These are phyloP conservation scores for Pythium insidiosum DNA, from an alignment of 352 stramenopile species.

Conservation along the genomic window DNA sequence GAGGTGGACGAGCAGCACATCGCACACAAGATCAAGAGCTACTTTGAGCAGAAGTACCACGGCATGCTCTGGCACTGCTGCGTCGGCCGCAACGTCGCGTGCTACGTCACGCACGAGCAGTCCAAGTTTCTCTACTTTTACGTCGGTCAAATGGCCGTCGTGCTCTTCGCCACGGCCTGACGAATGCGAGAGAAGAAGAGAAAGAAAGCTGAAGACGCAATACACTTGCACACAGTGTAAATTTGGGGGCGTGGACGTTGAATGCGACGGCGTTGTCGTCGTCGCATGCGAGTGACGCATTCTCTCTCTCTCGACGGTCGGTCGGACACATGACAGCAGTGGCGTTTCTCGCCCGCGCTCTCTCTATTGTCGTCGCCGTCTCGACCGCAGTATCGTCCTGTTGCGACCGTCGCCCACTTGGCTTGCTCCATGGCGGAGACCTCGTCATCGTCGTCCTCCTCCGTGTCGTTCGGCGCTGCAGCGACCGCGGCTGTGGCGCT, in stretches of 20 bases:
- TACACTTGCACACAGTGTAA: too few species aligned
- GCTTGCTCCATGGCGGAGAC: too few species aligned
- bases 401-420: too few species aligned
- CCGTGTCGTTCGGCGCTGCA: conserved; percentile 5
- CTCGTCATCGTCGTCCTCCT: too few species aligned
- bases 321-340: too few species aligned
- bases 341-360: too few species aligned
- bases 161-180: conserved; percentile 84
- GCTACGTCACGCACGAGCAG: conserved; percentile 92
- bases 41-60: conserved; percentile 91
- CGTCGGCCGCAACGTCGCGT: conserved; percentile 91
- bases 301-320: too few species aligned
- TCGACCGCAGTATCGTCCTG: too few species aligned
- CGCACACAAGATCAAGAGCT: conserved; percentile 85
- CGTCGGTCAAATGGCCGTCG: conserved; percentile 91
- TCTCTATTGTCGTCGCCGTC: too few species aligned
- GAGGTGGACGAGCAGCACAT: conserved; percentile 86
- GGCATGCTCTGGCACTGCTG: conserved; percentile 92
- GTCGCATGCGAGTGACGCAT: not conserved
- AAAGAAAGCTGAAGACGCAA: too few species aligned
- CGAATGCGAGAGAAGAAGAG: not conserved
- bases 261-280: not conserved
- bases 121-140: conserved; percentile 96
- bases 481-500: conserved; percentile 6
- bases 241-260: too few species aligned